Percentiles rank a stretch among this genome's conserved stretches.
Conservation (phyloP, 305 asterid species). For the Fraxinus albicans region DNA sequence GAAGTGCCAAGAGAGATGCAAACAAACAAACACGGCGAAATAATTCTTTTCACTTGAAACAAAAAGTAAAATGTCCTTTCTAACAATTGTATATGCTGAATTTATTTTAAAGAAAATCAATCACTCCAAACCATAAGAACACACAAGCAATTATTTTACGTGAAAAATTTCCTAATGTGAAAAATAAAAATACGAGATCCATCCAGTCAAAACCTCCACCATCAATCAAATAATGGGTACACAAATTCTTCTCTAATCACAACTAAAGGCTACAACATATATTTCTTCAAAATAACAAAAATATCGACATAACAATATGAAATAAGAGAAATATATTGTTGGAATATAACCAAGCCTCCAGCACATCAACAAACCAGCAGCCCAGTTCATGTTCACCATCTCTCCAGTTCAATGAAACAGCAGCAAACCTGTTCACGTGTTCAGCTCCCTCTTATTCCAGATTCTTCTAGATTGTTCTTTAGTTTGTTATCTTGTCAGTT, state of each 20-base stretch:
- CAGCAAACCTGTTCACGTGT: too few species aligned
- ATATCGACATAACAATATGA: neutral
- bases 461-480: too few species aligned
- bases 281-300: neutral
- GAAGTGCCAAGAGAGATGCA: neutral
- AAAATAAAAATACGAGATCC: neutral
- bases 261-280: neutral
- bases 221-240: neutral
- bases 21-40: neutral
- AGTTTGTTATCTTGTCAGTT: too few species aligned
- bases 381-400: too few species aligned
- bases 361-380: too few species aligned
- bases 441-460: too few species aligned
- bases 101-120: too few species aligned
- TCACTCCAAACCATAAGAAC: neutral
- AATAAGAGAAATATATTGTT: too few species aligned
- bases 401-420: too few species aligned
- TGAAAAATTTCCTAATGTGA: neutral
- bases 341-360: too few species aligned
- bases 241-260: neutral
- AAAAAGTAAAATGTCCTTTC: too few species aligned
- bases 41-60: neutral
- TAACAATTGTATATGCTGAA: neutral
- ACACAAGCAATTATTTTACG: too few species aligned
- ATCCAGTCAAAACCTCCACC: neutral